Conservation (phyloP, 2,329 filamentous ascomycete genomes). For the Penicillium glabrum region DNA sequence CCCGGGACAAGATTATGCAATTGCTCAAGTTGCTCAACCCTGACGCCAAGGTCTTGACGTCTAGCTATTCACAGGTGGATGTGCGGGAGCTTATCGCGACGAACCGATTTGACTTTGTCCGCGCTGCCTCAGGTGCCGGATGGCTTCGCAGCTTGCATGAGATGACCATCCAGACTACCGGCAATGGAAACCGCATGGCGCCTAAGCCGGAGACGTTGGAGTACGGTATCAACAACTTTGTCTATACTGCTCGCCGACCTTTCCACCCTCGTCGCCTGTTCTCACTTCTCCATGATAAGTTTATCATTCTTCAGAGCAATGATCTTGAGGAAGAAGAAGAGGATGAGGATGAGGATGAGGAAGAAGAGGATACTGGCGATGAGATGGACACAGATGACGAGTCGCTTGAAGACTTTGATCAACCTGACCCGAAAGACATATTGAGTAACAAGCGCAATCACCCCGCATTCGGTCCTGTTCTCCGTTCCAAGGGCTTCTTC, state of each 20-base stretch:
- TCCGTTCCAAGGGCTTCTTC: constrained; percentile 48
- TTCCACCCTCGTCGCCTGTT: constrained; percentile 45
- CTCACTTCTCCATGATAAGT: constrained; percentile 45
- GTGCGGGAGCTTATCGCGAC: constrained; percentile 66
- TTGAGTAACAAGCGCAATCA: constrained; percentile 41
- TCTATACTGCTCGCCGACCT: constrained; percentile 62
- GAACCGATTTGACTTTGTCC: constrained; percentile 62
- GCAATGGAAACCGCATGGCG: constrained; percentile 55
- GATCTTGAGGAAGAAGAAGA: constrained; percentile 31
- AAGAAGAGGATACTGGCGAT: constrained; percentile 27
- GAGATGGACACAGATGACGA: constrained; percentile 28
- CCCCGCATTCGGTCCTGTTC: constrained; percentile 38
- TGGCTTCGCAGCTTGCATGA: constrained; percentile 71
- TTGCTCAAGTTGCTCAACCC: constrained; percentile 66
- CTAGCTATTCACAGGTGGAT: constrained; percentile 60
- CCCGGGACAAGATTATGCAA: constrained; percentile 49
- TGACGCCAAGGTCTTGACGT: constrained; percentile 63
- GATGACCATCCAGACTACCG: constrained; percentile 63
- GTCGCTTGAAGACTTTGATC: constrained; percentile 30
- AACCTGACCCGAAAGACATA: constrained; percentile 33
- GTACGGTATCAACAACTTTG: constrained; percentile 67
- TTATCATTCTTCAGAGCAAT: constrained; percentile 43
- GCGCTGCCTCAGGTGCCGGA: constrained; percentile 64
- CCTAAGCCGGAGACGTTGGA: constrained; percentile 72
- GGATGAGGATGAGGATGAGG: constrained; percentile 25